Evolutionary conservation across 306 rosid species (phyloP).

Genomic region (Senna tora): DNA sequence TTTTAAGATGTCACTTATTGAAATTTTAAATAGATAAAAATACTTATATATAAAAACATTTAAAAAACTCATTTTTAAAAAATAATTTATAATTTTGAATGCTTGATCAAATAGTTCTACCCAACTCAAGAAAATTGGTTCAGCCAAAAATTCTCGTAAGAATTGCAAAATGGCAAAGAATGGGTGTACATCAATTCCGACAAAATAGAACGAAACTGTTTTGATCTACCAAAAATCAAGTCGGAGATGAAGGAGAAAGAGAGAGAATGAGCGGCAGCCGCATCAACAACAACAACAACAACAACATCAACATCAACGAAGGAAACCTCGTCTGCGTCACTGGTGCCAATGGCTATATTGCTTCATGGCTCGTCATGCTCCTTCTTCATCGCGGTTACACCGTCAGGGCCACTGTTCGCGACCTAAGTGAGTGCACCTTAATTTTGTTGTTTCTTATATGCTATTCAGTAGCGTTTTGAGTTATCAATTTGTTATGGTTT

Average conservation of each 20-base stretch:
- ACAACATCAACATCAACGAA: background rate
- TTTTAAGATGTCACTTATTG: no score
- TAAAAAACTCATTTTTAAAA: no score
- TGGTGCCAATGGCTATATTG: slow-evolving; percentile 36
- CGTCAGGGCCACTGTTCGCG: slow-evolving; percentile 57
- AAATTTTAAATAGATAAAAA: no score
- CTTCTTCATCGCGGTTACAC: slow-evolving; percentile 57
- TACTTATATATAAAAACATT: no score
- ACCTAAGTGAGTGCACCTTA: slow-evolving; percentile 37
- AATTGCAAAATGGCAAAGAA: background rate
- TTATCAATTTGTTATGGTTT: slow-evolving; percentile 1
- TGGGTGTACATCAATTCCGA: background rate
- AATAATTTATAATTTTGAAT: no score
- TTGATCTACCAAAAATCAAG: slow-evolving; percentile 1
- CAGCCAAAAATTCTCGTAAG: background rate
- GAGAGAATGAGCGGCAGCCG: background rate
- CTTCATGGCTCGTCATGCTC: slow-evolving; percentile 59
- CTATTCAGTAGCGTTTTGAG: background rate
- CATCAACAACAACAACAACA: no score
- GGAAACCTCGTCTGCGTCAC: slow-evolving; percentile 15
- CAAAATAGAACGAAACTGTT: background rate
- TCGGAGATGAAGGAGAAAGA: slow-evolving; percentile 2
- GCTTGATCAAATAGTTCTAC: no score
- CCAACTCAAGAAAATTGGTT: background rate
- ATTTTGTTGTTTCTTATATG: background rate